Evolutionary conservation across 768 basidiomycete species (phyloP), one percentile per base, ranked within the genome.

Genomic region (Mrakia frigida): DNA sequence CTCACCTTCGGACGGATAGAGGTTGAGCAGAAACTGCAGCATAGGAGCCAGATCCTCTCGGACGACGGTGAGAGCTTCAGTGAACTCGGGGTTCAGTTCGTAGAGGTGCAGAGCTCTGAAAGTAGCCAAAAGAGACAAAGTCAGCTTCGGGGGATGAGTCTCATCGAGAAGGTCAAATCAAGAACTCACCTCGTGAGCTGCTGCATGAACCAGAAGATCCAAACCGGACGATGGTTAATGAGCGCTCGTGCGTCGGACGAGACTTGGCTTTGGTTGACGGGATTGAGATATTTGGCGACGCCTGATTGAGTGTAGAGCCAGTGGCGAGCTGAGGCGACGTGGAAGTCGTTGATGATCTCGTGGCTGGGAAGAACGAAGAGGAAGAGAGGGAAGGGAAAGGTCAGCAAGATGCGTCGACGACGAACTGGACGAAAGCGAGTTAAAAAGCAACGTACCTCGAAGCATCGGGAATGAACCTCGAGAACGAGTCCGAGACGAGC

Each of bases 171-270:
- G 18, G 11, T 3, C 16, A 31, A 10, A 28, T 31, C n/a, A 16
- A 33, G 25, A 11, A 39, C 53, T n/a, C 11, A 72, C 71, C 53
- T 72, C n/a, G 68, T 53, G 13, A 75, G 74, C 60, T 75, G 74
- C 59, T 75, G 74, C 14, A 75, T 67, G 35, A 75, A 37, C 74
- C 74, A 75, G 67, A 52, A 75, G 25, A 75, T 43, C 53, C 65
- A 68, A 53, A 75, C 43, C 10, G 74, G 74, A 28, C 74, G 68
- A 31, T 75, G 68, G 69, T 75, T 70, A 28, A 75, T 53, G 68
- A 75, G 68, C 43, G 68, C 50, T 68, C 46, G 74, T 35, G 43
- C 50, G 35, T 37, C 23, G 21, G 23, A 28, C 33, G 37, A 33
- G 39, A 70, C 41, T 52, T n/a, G 28, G 21, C 46, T 50, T 21